Conservation (phyloP, 768 basidiomycete species). For the Gymnopilus dilepis region DNA sequence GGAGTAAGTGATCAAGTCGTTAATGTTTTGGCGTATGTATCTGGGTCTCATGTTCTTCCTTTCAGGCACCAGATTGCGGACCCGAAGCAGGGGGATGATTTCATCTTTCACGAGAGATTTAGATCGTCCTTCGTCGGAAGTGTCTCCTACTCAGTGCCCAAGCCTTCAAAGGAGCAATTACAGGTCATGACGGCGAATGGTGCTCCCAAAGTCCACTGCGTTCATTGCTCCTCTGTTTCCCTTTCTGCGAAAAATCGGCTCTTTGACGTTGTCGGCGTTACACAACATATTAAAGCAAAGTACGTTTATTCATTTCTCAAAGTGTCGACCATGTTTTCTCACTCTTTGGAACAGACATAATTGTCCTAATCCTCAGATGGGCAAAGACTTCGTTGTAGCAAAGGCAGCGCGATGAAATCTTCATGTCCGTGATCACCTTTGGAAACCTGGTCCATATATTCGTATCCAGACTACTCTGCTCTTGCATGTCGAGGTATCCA, state of each 20-base stretch:
- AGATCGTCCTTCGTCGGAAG: neutral
- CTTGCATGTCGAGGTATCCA: too few relatives aligned
- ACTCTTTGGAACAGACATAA: neutral
- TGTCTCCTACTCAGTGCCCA: neutral
- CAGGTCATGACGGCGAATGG: too few relatives aligned
- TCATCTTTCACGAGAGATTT: slow-evolving; percentile 2
- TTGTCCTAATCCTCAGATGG: neutral
- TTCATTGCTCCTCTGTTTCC: neutral
- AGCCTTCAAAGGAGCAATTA: neutral
- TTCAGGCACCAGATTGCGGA: neutral
- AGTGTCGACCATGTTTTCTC: neutral
- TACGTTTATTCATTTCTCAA: neutral
- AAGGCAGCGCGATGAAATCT: too few relatives aligned
- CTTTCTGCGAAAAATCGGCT: neutral
- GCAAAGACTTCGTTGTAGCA: neutral
- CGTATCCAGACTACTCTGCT: too few relatives aligned
- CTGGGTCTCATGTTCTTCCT: neutral
- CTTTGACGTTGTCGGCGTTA: neutral
- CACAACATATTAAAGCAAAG: slow-evolving; percentile 1
- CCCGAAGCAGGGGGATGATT: neutral
- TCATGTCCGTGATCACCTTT: too few relatives aligned
- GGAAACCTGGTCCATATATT: too few relatives aligned
- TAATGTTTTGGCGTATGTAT: neutral
- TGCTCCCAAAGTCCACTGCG: neutral
- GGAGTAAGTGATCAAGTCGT: neutral